Percentiles rank a stretch among this genome's conserved stretches.
Conservation (phyloP, 176 grass and related monocot species). For the Guadua angustifolia region DNA sequence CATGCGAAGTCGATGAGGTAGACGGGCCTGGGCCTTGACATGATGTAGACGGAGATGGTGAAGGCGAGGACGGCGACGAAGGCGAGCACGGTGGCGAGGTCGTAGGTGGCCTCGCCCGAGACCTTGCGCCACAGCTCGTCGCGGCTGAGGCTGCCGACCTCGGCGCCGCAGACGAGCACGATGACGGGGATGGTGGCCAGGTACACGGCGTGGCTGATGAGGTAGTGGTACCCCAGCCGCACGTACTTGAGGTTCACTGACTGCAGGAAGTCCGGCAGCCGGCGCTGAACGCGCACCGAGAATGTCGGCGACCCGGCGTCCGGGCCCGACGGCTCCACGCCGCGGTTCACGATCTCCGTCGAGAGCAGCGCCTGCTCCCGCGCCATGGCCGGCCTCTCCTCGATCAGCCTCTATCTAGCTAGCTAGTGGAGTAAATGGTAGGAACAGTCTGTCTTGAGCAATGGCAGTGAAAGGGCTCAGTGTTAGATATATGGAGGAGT, state of each 20-base stretch:
- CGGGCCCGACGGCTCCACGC: constrained; percentile 85
- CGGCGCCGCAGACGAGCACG: constrained; percentile 84
- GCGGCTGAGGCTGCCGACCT: constrained; percentile 87
- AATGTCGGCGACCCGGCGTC: constrained; percentile 93
- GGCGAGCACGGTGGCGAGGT: constrained; percentile 89
- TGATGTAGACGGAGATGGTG: constrained; percentile 91
- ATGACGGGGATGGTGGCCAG: constrained; percentile 88
- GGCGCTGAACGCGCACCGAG: constrained; percentile 82
- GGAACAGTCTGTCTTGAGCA: not conserved
- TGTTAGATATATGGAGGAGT: constrained; percentile 43
- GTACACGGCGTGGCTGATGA: constrained; percentile 93
- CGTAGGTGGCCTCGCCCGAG: constrained; percentile 91
- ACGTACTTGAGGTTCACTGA: constrained; percentile 99
- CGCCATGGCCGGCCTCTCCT: constrained; percentile 47
- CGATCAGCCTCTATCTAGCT: not conserved
- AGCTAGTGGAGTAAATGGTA: not conserved
- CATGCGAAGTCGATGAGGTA: constrained; percentile 97
- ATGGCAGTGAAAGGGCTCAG: not conserved
- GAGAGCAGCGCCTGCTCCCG: constrained; percentile 78
- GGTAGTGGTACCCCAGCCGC: constrained; percentile 88
- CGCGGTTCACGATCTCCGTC: constrained; percentile 95
- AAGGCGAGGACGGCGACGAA: constrained; percentile 92
- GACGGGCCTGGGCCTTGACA: constrained; percentile 80
- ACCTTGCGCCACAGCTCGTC: constrained; percentile 86
- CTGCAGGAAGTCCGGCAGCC: constrained; percentile 96